Conservation (phyloP, 345 rosid species). For the Brassica incana region DNA sequence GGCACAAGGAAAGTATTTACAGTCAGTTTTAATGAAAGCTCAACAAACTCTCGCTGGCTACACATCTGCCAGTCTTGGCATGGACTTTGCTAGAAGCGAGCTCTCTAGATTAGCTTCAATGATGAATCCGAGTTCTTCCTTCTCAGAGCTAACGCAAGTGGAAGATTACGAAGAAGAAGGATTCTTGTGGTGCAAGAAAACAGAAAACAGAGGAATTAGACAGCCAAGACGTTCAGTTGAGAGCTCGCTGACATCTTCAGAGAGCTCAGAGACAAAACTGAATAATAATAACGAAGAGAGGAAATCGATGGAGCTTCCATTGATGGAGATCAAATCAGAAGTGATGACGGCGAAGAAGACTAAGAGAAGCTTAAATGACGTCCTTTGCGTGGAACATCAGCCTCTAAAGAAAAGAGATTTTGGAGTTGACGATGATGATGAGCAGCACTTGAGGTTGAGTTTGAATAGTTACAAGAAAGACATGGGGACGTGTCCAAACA, state of each 20-base stretch:
- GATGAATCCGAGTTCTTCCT: conserved; percentile 60
- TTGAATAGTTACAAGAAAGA: conserved; percentile 34
- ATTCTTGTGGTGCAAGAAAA: conserved; percentile 32
- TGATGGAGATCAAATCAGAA: conserved; percentile 56
- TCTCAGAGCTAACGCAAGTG: conserved; percentile 48
- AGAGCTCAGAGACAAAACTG: conserved; percentile 61
- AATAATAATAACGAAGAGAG: conserved; percentile 32
- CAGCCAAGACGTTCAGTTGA: conserved; percentile 65
- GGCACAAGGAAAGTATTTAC: conserved; percentile 95
- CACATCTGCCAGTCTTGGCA: conserved; percentile 50
- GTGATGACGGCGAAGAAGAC: conserved; percentile 47
- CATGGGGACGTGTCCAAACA: conserved; percentile 36
- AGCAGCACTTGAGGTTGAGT: conserved; percentile 41
- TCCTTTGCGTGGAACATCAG: conserved; percentile 45
- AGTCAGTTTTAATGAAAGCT: conserved; percentile 79
- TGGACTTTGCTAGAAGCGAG: conserved; percentile 69
- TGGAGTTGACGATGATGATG: conserved; percentile 40
- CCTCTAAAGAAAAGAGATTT: conserved; percentile 40
- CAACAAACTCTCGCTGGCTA: conserved; percentile 87
- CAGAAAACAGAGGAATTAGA: conserved; percentile 16
- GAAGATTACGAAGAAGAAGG: conserved; percentile 29
- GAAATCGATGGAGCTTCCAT: conserved; percentile 53
- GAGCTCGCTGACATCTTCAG: conserved; percentile 88
- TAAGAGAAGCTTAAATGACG: conserved; percentile 50
- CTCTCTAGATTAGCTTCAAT: conserved; percentile 71